A percentile compares a stretch with the other conserved stretches of the same genome.
Conservation (phyloP, 768 basidiomycete species). For the Mycena chlorophos region DNA sequence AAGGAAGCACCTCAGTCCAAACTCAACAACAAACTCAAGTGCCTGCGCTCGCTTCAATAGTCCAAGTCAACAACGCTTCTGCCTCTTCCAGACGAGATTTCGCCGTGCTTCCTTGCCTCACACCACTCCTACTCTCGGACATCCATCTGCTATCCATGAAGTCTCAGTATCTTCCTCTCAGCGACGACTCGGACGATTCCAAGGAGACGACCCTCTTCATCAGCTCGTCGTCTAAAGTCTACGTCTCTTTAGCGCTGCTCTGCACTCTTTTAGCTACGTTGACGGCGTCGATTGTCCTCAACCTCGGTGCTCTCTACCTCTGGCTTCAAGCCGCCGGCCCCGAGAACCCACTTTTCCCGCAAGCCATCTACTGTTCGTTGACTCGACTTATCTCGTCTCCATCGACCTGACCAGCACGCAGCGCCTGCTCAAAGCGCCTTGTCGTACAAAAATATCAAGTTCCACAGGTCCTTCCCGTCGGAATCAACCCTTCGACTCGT, state of each 20-base stretch:
- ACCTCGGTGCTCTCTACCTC: slow-evolving; percentile 11
- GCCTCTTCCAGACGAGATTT: slow-evolving; percentile 20
- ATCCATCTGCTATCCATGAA: slow-evolving; percentile 11
- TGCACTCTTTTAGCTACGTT: not conserved
- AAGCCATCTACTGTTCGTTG: slow-evolving; percentile 20
- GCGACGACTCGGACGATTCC: not conserved
- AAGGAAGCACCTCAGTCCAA: slow-evolving; percentile 14
- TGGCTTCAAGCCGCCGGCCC: slow-evolving; percentile 16
- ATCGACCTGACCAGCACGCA: slow-evolving; percentile 5
- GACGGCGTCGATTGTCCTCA: slow-evolving; percentile 11
- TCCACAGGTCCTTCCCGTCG: slow-evolving; percentile 11
- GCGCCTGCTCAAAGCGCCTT: slow-evolving; percentile 26
- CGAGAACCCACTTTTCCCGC: slow-evolving; percentile 16
- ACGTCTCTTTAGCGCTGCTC: slow-evolving; percentile 4
- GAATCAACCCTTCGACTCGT: not conserved
- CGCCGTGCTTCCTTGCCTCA: slow-evolving; percentile 16
- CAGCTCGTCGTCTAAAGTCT: slow-evolving; percentile 1
- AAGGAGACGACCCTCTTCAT: not conserved
- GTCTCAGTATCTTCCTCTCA: slow-evolving; percentile 14
- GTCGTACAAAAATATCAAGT: slow-evolving; percentile 24
- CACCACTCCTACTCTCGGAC: slow-evolving; percentile 6
- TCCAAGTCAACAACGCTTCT: slow-evolving; percentile 8
- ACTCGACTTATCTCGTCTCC: not conserved
- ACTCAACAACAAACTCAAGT: slow-evolving; percentile 8
- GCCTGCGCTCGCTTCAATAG: not conserved